A percentile compares a stretch with the other conserved stretches of the same genome.
Conservation (phyloP, 1,284 basidiomycete genomes). For the Leccinum proliferum region DNA sequence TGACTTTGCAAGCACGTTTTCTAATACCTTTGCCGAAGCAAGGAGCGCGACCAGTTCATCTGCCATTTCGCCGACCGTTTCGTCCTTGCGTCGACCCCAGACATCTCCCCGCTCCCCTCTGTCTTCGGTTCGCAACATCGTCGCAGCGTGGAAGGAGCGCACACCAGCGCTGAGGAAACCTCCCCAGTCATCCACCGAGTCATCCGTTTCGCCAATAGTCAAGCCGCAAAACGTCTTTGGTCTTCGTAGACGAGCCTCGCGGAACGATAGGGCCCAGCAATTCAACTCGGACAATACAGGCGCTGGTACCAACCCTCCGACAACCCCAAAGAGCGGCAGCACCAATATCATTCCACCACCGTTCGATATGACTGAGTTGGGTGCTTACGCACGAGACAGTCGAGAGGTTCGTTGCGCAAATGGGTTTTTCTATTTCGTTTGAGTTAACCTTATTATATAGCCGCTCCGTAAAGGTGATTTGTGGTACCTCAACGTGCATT, state of each 20-base stretch:
- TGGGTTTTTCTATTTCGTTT: slow-evolving; percentile 26
- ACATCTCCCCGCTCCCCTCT: slow-evolving; percentile 62
- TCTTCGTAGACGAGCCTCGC: slow-evolving; percentile 52
- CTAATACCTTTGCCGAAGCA: slow-evolving; percentile 30
- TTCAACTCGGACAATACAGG: slow-evolving; percentile 12
- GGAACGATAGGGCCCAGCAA: slow-evolving; percentile 32
- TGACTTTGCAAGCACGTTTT: slow-evolving; percentile 31
- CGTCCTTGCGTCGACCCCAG: slow-evolving; percentile 43
- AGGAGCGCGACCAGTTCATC: slow-evolving; percentile 17
- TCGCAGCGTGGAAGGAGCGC: slow-evolving; percentile 73
- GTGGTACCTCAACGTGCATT: slow-evolving; percentile 90
- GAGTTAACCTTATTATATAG: slow-evolving; percentile 36
- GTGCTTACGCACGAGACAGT: slow-evolving; percentile 36
- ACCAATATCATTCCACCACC: slow-evolving; percentile 37
- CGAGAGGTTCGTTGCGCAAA: slow-evolving; percentile 39
- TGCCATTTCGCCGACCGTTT: slow-evolving; percentile 23
- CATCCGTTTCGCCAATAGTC: slow-evolving; percentile 19
- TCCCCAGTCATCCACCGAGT: slow-evolving; percentile 18
- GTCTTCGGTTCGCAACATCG: slow-evolving; percentile 70
- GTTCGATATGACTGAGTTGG: slow-evolving; percentile 43
- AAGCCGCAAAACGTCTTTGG: slow-evolving; percentile 51
- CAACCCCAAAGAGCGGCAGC: slow-evolving; percentile 26
- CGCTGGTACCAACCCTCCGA: slow-evolving; percentile 14
- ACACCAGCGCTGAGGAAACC: slow-evolving; percentile 38
- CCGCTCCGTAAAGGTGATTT: slow-evolving; percentile 76